Evolutionary conservation across 2,329 filamentous ascomycete genomes (phyloP), one percentile per base, ranked within the genome.

Genomic region (Cryphonectria parasitica): DNA sequence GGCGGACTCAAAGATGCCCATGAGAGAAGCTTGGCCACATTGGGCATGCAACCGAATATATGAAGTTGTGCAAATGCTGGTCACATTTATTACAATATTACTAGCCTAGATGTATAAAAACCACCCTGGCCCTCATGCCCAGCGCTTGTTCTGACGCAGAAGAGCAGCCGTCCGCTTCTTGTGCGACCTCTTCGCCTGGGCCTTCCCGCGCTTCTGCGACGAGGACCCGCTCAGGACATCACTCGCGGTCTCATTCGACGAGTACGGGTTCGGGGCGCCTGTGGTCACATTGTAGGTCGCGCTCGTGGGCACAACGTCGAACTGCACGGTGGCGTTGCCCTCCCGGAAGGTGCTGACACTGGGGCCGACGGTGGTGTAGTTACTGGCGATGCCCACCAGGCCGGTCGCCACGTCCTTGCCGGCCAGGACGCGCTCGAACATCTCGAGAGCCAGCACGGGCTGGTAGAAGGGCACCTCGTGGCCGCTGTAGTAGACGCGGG

Each of bases 391-490:
- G 13, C 86, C 86, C 1, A 83, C 85, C 60, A 76, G 75, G 13
- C 87, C 87, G 1, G 84, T 86, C 31, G 83, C 84, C 68, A 90
- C 80, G 68, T 88, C 85, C 28, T 79, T 76, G n/a, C 83, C 81
- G 15, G 75, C 74, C 69, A 88, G 77, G 15, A 82, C 82, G 17
- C 86, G 81, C 77, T 83, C 79, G 73, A 88, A 86, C 71, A 87
- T 79, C 72, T 83, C 82, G 17, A 87, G 77, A 10, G 85, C 77
- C 17, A 81, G 83, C 43, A 84, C 78, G 3, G 82, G 87, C 75
- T 88, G 86, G 76, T 88, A 88, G 76, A 87, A 87, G 0, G 86
- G 86, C 41, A 82, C 81, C 74, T 82, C 79, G 74, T 83, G 81
- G 11, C 81, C 81, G 31, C 77, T 76, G 69, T 82, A 77, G 74